Evolutionary conservation across 768 basidiomycete genomes (phyloP).

Genomic region (Mycena filopes): DNA sequence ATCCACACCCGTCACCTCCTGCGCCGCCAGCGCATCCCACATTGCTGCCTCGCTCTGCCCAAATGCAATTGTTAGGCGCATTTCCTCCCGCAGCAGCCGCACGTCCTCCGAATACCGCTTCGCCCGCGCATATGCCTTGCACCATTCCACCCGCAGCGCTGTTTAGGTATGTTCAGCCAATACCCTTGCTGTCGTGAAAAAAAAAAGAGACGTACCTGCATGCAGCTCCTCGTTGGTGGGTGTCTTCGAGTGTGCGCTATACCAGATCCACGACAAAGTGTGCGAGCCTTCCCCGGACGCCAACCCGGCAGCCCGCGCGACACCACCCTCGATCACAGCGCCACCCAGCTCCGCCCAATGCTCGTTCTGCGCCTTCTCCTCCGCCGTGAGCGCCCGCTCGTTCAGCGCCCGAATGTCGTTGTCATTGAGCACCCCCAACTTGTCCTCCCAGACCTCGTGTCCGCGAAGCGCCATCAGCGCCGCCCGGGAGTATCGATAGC

Average conservation of each 20-base stretch:
- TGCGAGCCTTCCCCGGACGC: constrained; percentile 1
- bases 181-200: background rate
- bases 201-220: background rate
- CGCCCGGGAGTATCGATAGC: background rate
- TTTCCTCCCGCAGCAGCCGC: constrained; percentile 32
- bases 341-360: background rate
- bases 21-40: background rate
- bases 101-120: constrained; percentile 32
- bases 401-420: constrained; percentile 9
- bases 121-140: constrained; percentile 8
- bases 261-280: constrained; percentile 17
- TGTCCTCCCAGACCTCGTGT: constrained; percentile 4
- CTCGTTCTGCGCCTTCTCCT: constrained; percentile 2
- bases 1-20: background rate
- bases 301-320: background rate
- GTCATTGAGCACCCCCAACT: background rate
- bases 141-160: background rate
- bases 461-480: background rate
- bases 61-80: constrained; percentile 20
- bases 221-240: background rate
- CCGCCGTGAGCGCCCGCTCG: background rate
- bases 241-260: background rate
- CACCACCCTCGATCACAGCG: background rate
- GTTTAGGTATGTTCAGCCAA: too few relatives aligned
- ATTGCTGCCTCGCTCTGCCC: background rate